phyloP scores from a whole-genome alignment of 441 rosid species.

The Populus hybrid region DNA sequence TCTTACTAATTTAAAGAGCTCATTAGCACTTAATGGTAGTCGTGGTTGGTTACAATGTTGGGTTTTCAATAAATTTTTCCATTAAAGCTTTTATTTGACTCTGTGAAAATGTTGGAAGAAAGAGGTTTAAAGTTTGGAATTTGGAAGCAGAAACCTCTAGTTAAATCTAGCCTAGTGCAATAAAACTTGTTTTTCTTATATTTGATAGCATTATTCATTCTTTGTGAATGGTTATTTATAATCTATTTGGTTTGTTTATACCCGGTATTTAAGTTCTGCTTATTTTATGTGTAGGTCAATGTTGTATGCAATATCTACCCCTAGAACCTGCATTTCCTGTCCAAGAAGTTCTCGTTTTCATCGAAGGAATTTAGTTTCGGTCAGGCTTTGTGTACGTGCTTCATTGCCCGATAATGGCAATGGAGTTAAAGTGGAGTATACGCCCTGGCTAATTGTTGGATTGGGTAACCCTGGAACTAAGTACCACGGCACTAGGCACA shows the following conservation, averaged over 20 bases:
- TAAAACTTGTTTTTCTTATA: neutral
- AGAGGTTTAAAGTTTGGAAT: neutral
- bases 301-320: conserved; percentile 58
- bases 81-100: neutral
- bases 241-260: neutral
- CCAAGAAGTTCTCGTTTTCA: conserved; percentile 29
- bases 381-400: conserved; percentile 41
- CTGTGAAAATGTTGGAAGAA: neutral
- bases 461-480: conserved; percentile 93
- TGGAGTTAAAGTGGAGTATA: conserved; percentile 64
- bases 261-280: neutral
- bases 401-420: conserved; percentile 30
- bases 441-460: conserved; percentile 93
- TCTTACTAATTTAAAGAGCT: neutral
- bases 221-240: neutral
- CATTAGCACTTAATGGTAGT: neutral
- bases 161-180: neutral
- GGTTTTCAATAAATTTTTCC: neutral
- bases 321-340: conserved; percentile 39
- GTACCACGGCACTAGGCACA: conserved; percentile 95
- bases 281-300: conserved; percentile 45
- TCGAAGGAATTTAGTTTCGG: conserved; percentile 27
- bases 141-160: neutral
- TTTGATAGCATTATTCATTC: neutral
- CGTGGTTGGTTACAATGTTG: neutral